Conservation (phyloP, 768 basidiomycete species). For the Phlegmacium glaucopus region DNA sequence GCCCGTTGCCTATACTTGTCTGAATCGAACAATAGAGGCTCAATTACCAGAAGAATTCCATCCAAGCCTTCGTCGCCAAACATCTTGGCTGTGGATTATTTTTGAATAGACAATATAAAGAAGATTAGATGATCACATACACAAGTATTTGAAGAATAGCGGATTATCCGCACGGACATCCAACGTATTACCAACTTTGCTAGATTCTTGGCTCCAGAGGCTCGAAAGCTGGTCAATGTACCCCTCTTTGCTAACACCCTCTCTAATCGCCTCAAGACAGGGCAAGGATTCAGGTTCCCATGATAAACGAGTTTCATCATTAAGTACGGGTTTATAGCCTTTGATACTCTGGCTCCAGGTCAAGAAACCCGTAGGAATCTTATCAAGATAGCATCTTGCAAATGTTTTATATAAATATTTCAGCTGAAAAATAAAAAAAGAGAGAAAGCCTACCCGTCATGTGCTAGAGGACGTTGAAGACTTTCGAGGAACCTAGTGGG, state of each 20-base stretch:
- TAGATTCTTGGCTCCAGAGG: constrained; percentile 83
- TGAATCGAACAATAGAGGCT: constrained; percentile 56
- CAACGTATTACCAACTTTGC: constrained; percentile 43
- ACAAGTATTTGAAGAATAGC: constrained; percentile 37
- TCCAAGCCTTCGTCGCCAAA: constrained; percentile 53
- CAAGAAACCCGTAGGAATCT: constrained; percentile 74
- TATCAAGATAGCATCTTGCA: constrained; percentile 62
- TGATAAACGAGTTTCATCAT: constrained; percentile 32
- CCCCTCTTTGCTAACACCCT: constrained; percentile 39
- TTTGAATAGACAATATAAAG: background rate
- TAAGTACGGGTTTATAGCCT: constrained; percentile 46
- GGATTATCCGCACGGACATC: constrained; percentile 56
- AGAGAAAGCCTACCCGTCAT: constrained; percentile 29
- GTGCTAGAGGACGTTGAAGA: constrained; percentile 38
- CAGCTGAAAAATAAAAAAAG: background rate
- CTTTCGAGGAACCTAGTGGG: constrained; percentile 46
- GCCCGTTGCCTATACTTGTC: constrained; percentile 89
- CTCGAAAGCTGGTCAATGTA: constrained; percentile 61
- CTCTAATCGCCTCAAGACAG: constrained; percentile 48
- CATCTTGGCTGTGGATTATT: constrained; percentile 53
- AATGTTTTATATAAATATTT: constrained; percentile 4
- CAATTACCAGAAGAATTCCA: constrained; percentile 49
- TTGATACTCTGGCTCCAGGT: constrained; percentile 65
- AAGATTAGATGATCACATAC: constrained; percentile 16
- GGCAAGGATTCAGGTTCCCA: constrained; percentile 57